Base-by-base conservation (phyloP, 2,329 filamentous ascomycete genomes). In the Emydomyces testavorans region DNA sequence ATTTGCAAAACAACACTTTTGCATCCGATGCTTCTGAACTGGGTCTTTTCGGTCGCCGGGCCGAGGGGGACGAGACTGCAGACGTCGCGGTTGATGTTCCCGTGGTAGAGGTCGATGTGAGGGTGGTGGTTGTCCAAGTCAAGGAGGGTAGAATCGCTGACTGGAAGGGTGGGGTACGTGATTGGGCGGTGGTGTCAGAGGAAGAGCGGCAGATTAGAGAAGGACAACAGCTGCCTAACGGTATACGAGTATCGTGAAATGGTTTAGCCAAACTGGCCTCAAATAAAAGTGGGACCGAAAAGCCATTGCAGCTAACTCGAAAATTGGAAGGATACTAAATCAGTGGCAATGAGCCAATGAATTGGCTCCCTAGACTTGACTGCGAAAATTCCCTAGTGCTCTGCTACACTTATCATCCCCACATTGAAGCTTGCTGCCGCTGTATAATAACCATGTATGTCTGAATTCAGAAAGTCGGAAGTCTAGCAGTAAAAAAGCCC, bases 1-100 rank as follows among this genome's bases (percentile, higher is more conserved):
- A 98, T 71, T 68, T 94, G 55, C 86, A 86, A 58, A 94, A 95
- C 67, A 94, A 96, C 65, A 93, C 86, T 0, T 94, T 93, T 58
- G 81, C 81, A 37, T 68, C 70, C 28, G 69, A 72, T 50, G 64
- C 53, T 2, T 50, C 50, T 45, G 76, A 79, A 51, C 63, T 68
- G 57, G 50, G 67, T 58, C 52, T 68, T 16, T 69, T 73, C 53
- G 68, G 58, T 56, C 57, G 58, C 57, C 55, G 57, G 57, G 50
- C 53, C 57, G 50, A 32, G 53, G 53, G 61, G 53, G 50, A 56
- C 52, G 53, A 60, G 80, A n/a, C n/a, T n/a, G n/a, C n/a, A n/a
- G 77, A 60, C 85, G 34, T 4, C 5, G 43, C 7, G 2, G 20
- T 16, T 2, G 36, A 47, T 35, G 83, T 82, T 31, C 85, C 83